Base-by-base conservation (phyloP, 352 stramenopile species). In the Phytophthora meadii region DNA sequence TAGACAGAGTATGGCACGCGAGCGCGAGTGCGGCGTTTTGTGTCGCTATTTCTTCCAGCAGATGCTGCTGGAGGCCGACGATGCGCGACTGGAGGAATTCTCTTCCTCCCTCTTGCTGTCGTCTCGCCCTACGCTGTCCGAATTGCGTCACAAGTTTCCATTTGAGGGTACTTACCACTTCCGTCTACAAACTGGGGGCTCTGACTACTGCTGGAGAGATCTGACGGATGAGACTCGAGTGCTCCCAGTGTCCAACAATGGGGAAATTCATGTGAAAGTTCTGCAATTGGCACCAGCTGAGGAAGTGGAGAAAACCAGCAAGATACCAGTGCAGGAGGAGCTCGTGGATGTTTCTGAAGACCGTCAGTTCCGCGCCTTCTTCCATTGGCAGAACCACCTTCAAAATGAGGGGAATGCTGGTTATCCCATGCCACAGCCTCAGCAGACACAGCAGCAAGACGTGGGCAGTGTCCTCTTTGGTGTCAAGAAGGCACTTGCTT, bases 31-130 rank as follows among this genome's bases (percentile, higher is more conserved):
- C 49, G 65, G 72, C 54, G 86, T 94, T 66, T 75, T 94, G 54
- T 94, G 86, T 51, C 84, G 79, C 58, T 94, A 94, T 69, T 94
- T 94, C 58, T 93, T 94, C 77, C 86, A 92, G 70, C 65, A 82
- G 45, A 91, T 82, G 72, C 63, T 88, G 68, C 74, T 75, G 12
- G 85, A 94, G 54, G 77, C 71, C 5, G 72, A 78, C 19, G 61
- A 64, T 34, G 37, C 54, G 11, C 68, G 47, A 11, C 59, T 78
- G n/a, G 79, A 89, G 49, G 74, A 82, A 41, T 76, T 76, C 46
- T 74, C 70, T 48, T 93, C 83, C 1, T 83, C 81, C 11, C 45
- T 94, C 17, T 54, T 95, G 56, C 74, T 96, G n/a, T 92, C 84
- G 1, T 58, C 68, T 12, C 61, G 71, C 19, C 83, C 87, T 8